A percentile compares a stretch with the other conserved stretches of the same genome.
Evolutionary conservation across 2,329 filamentous ascomycete species (phyloP).

Genomic region (Talaromyces atroroseus): DNA sequence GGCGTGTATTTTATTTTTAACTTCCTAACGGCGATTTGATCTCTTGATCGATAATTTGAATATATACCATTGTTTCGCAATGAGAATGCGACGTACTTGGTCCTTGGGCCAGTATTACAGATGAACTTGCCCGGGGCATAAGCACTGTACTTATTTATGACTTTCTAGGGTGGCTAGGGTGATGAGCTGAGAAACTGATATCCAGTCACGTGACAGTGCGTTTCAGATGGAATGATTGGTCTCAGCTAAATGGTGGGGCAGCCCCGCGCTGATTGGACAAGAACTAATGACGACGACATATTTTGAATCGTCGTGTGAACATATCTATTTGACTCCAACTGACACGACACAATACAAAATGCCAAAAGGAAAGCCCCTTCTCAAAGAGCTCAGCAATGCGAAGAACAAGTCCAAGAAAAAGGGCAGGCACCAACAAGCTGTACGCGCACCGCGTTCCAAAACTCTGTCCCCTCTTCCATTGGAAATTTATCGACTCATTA

Average conservation of each 20-base stretch:
- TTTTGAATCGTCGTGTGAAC: neutral
- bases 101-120: no score
- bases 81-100: no score
- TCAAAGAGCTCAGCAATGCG: constrained; percentile 39
- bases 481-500: neutral
- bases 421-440: constrained; percentile 27
- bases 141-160: no score
- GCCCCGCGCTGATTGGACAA: neutral
- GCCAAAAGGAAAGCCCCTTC: constrained; percentile 36
- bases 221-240: neutral
- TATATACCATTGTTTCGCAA: no score
- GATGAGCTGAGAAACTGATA: no score
- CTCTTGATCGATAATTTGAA: no score
- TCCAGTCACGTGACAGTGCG: neutral
- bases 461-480: neutral
- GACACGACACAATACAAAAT: constrained; percentile 19
- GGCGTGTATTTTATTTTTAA: neutral
- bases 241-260: neutral
- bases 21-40: no score
- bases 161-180: neutral
- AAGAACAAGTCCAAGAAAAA: constrained; percentile 31
- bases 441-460: constrained; percentile 17
- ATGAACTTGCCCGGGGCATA: no score
- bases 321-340: neutral
- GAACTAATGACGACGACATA: neutral